Base-by-base conservation (phyloP, 106 monocot species). In the Phalaenopsis aphrodite region DNA sequence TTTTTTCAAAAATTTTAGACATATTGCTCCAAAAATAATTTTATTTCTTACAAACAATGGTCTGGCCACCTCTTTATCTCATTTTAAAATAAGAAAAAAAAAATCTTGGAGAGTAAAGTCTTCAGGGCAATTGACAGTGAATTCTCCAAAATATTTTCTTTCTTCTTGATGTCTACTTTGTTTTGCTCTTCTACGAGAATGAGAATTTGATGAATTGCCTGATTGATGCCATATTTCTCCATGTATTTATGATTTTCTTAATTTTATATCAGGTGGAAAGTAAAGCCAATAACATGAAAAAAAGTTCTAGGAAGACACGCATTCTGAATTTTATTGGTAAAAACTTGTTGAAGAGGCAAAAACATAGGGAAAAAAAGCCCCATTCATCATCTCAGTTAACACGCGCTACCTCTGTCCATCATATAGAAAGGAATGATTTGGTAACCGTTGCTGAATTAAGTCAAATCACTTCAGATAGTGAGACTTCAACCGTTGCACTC, bases 371-470 rank as follows among this genome's bases (percentile, higher is more conserved):
- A 23, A 85, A 89, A 73, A 78, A 76, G 56, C 81, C 88, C 55
- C 76, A 84, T 81, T 79, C 81, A 81, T 76, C 83, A 69, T 72
- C 89, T 39, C 84, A 73, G 19, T 79, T 90, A 52, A 75, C 78
- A 65, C 90, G 87, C 5, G 87, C 89, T 3, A 56, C 83, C 45
- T 92, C 95, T 57, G 90, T 92, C 42, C 95, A 95, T 79, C 90
- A 92, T 75, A 67, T 87, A 81, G 92, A 92, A 56, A 87, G 84
- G 42, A 79, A 90, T 57, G 90, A 92, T 61, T 86, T 82, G 78
- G 86, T 84, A 73, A 55, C 81, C 80, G 57, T 79, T 52, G 80
- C 73, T 46, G 79, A 82, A 16, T 76, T 49, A 23, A 12, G 49
- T 17, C 48, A 47, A 36, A 42, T 57, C 18, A 72, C 47, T 68